Conservation (phyloP, 768 basidiomycete genomes). For the Leccinum aurantiacum region DNA sequence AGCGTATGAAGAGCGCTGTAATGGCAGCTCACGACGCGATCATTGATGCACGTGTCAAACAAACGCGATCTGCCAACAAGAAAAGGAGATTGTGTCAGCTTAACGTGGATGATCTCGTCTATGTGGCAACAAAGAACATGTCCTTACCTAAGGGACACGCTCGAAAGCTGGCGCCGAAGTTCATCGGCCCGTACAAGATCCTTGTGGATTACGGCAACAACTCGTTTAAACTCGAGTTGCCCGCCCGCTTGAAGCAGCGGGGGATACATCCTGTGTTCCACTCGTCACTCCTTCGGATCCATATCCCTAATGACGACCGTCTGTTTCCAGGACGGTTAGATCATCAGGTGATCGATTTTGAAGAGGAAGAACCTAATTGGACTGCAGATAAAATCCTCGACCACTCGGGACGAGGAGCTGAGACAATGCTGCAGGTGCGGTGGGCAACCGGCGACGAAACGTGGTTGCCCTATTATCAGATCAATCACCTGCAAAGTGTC, state of each 20-base stretch:
- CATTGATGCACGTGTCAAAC: constrained; percentile 31
- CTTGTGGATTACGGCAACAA: constrained; percentile 6
- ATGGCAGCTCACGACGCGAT: constrained; percentile 36
- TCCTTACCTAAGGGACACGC: neutral
- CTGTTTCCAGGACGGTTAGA: constrained; percentile 8
- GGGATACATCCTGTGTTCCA: constrained; percentile 37
- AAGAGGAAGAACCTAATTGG: neutral
- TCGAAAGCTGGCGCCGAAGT: neutral
- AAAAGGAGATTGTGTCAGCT: neutral
- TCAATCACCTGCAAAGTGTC: neutral
- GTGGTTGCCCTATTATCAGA: neutral
- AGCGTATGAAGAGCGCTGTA: constrained; percentile 26
- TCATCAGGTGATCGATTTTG: neutral
- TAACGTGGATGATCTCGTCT: rapidly evolving
- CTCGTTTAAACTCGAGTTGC: constrained; percentile 29
- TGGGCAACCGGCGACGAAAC: neutral
- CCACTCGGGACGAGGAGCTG: neutral
- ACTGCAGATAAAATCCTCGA: rapidly evolving
- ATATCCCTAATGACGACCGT: constrained; percentile 28
- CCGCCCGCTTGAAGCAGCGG: constrained; percentile 19
- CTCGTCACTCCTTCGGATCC: constrained; percentile 25
- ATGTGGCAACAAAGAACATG: neutral
- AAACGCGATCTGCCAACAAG: constrained; percentile 31
- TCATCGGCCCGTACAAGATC: constrained; percentile 1
- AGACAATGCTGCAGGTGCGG: neutral